Percentiles rank a stretch among this genome's conserved stretches.
These are phyloP conservation scores for Elsinoe perseae DNA, from an alignment of 2,329 filamentous ascomycete species.

Conservation along the genomic window DNA sequence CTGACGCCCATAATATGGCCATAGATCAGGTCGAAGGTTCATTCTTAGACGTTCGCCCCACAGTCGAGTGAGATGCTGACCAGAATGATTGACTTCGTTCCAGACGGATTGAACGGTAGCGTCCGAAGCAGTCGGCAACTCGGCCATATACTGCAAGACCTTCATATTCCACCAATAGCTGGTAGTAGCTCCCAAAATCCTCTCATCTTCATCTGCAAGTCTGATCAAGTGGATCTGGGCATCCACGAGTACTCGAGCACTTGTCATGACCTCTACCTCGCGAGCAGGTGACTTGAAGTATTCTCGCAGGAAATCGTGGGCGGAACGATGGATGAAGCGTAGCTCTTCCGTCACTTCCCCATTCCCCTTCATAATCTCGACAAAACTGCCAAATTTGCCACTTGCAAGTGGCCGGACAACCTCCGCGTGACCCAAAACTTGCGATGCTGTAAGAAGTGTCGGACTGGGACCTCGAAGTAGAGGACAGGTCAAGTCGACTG, in stretches of 20 bases:
- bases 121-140: background rate
- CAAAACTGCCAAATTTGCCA: background rate
- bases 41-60: background rate
- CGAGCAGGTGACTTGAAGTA: background rate
- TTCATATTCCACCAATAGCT: background rate
- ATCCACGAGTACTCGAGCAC: background rate
- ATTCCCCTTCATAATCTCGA: background rate
- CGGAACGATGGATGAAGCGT: background rate
- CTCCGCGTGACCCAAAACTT: background rate
- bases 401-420: background rate
- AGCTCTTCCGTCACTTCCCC: background rate
- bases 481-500: background rate
- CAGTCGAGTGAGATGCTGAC: background rate
- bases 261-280: background rate
- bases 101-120: background rate
- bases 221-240: background rate
- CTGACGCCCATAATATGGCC: background rate
- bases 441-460: background rate
- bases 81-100: background rate
- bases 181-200: background rate
- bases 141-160: background rate
- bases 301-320: background rate
- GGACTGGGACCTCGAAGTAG: background rate
- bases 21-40: background rate
- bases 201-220: background rate